Percentiles rank a stretch among this genome's conserved stretches.
Conservation (phyloP, 176 grass and related monocot genomes). For the Oryza nivara region DNA sequence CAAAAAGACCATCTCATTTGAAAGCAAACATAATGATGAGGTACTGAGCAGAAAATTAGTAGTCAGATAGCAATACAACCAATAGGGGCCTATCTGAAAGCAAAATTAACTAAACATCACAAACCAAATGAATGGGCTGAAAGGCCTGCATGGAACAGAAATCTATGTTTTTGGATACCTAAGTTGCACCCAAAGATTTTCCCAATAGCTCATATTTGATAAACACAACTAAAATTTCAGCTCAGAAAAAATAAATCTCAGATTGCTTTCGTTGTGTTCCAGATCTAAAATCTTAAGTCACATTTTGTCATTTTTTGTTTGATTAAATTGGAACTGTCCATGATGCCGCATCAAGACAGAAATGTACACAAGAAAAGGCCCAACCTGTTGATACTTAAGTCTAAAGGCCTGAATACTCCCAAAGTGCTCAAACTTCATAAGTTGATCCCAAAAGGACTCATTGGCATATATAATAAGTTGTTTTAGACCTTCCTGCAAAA, state of each 20-base stretch:
- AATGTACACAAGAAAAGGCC: constrained; percentile 38
- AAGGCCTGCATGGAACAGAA: background rate
- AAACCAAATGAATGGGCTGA: background rate
- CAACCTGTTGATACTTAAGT: constrained; percentile 93
- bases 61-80: background rate
- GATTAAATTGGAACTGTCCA: background rate
- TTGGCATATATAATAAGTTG: constrained; percentile 69
- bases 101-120: constrained; percentile 7
- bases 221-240: background rate
- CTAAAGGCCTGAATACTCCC: constrained; percentile 88
- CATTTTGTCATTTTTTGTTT: background rate
- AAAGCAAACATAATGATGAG: constrained; percentile 25
- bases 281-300: constrained; percentile 4
- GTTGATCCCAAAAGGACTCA: constrained; percentile 77
- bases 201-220: background rate
- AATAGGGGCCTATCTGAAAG: background rate
- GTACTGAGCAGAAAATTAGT: constrained; percentile 28
- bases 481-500: constrained; percentile 86
- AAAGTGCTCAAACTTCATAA: constrained; percentile 77
- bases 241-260: background rate
- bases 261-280: background rate
- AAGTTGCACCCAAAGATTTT: background rate
- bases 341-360: constrained; percentile 9
- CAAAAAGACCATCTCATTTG: constrained; percentile 23
- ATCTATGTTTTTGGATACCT: background rate